phyloP scores from a whole-genome alignment of 2,329 filamentous ascomycete genomes.

The Aspergillus sp. region DNA sequence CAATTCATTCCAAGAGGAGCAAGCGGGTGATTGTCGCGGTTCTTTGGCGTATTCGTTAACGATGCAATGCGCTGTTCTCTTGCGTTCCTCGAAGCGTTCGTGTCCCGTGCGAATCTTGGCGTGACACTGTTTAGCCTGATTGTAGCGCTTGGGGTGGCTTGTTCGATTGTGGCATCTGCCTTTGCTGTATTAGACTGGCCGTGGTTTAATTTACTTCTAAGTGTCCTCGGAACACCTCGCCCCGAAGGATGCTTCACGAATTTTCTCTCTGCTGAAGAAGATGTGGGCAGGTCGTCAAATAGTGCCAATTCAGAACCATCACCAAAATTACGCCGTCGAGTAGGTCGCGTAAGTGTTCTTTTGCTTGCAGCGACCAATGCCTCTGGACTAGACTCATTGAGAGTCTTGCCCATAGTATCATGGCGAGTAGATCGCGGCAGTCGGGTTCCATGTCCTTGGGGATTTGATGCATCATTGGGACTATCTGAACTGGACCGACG shows the following conservation, averaged over 20 bases:
- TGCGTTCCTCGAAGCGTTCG: constrained; percentile 65
- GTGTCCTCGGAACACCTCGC: constrained; percentile 66
- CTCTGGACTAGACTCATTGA: constrained; percentile 52
- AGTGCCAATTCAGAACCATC: constrained; percentile 89
- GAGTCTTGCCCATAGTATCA: constrained; percentile 51
- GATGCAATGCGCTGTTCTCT: constrained; percentile 61
- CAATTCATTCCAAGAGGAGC: constrained; percentile 59
- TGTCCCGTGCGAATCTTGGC: constrained; percentile 67
- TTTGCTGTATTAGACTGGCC: constrained; percentile 35
- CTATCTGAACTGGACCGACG: constrained; percentile 82
- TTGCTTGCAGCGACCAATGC: constrained; percentile 58
- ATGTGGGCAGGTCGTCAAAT: constrained; percentile 94
- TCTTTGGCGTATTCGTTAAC: constrained; percentile 36
- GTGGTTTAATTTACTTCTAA: constrained; percentile 54
- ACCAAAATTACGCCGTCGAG: constrained; percentile 73
- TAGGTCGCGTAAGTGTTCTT: constrained; percentile 73
- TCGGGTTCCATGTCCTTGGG: constrained; percentile 45
- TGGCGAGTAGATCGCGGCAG: constrained; percentile 45
- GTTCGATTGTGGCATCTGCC: constrained; percentile 49
- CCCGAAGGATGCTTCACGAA: constrained; percentile 78
- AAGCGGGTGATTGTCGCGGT: constrained; percentile 49
- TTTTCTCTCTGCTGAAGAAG: constrained; percentile 74
- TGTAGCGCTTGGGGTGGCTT: constrained; percentile 60
- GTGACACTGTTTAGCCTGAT: constrained; percentile 52
- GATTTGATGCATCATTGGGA: constrained; percentile 50